Conservation (phyloP, 1,284 basidiomycete genomes). For the Pisolithus thermaeus region DNA sequence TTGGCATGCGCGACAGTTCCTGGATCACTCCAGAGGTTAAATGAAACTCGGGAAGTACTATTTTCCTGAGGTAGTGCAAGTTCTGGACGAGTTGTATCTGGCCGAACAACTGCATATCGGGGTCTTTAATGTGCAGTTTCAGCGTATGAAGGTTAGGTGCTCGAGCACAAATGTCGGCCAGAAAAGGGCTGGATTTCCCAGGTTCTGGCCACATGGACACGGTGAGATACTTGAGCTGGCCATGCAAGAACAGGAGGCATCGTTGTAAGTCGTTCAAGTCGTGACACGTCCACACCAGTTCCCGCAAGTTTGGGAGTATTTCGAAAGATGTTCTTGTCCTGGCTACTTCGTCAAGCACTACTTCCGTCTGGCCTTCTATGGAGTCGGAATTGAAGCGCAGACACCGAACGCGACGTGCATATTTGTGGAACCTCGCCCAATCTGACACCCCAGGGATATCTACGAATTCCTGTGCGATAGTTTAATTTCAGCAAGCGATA, state of each 20-base stretch:
- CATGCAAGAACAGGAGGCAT: conserved; percentile 42
- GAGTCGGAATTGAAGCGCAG: conserved; percentile 21
- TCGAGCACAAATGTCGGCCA: conserved; percentile 45
- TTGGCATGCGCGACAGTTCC: conserved; percentile 38
- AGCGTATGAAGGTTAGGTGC: conserved; percentile 46
- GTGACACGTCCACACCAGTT: conserved; percentile 35
- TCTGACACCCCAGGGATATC: conserved; percentile 42
- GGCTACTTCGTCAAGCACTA: conserved; percentile 48
- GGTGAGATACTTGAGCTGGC: conserved; percentile 31
- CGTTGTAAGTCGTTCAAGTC: conserved; percentile 24
- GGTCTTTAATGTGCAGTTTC: conserved; percentile 34
- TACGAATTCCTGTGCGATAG: conserved; percentile 34
- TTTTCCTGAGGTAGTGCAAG: conserved; percentile 41
- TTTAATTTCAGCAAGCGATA: neutral
- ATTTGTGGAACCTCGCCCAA: conserved; percentile 53
- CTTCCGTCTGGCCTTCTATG: conserved; percentile 10
- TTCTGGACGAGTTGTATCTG: conserved; percentile 33
- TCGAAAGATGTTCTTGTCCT: conserved; percentile 45
- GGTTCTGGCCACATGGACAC: conserved; percentile 14
- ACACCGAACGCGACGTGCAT: conserved; percentile 47
- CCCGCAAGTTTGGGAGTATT: conserved; percentile 50
- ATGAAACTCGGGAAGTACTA: conserved; percentile 48
- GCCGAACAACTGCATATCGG: conserved; percentile 33
- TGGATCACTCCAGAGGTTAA: conserved; percentile 42
- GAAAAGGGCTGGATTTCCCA: conserved; percentile 28